phyloP scores from a whole-genome alignment of 192 early-diverging fungal genomes.

The Coemansia sp. region DNA sequence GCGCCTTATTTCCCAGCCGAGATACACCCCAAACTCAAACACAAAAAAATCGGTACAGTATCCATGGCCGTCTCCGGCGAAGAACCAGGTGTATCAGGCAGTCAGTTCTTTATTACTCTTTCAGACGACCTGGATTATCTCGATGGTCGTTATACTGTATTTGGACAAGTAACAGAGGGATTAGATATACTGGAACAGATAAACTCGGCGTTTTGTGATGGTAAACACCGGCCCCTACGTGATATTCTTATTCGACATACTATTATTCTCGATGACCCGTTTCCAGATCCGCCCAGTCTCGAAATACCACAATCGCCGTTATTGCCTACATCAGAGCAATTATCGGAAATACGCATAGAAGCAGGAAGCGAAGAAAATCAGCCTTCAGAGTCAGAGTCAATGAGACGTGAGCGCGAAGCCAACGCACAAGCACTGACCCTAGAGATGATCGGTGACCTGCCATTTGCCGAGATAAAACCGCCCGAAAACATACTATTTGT shows the following conservation, averaged over 20 bases:
- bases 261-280: slow-evolving; percentile 91
- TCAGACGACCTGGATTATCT: slow-evolving; percentile 68
- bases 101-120: slow-evolving; percentile 66
- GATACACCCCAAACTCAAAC: slow-evolving; percentile 68
- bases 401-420: slow-evolving; percentile 73
- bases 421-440: slow-evolving; percentile 88
- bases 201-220: slow-evolving; percentile 72
- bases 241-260: slow-evolving; percentile 94
- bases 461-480: slow-evolving; percentile 95
- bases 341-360: slow-evolving; percentile 73
- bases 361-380: slow-evolving; percentile 72
- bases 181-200: slow-evolving; percentile 83
- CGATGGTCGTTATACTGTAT: slow-evolving; percentile 86
- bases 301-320: slow-evolving; percentile 71
- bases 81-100: slow-evolving; percentile 58
- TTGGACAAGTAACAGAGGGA: slow-evolving; percentile 92
- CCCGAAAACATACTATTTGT: slow-evolving; percentile 98
- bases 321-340: slow-evolving; percentile 69
- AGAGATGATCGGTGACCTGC: slow-evolving; percentile 97
- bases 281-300: slow-evolving; percentile 76
- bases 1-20: slow-evolving; percentile 67
- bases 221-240: slow-evolving; percentile 69
- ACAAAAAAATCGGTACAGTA: slow-evolving; percentile 79
- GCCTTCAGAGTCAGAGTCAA: slow-evolving; percentile 60
- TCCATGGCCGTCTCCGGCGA: slow-evolving; percentile 84